These are phyloP conservation scores for Flaveria bidentis DNA, from an alignment of 129 eudicot genomes.

Conservation along the genomic window DNA sequence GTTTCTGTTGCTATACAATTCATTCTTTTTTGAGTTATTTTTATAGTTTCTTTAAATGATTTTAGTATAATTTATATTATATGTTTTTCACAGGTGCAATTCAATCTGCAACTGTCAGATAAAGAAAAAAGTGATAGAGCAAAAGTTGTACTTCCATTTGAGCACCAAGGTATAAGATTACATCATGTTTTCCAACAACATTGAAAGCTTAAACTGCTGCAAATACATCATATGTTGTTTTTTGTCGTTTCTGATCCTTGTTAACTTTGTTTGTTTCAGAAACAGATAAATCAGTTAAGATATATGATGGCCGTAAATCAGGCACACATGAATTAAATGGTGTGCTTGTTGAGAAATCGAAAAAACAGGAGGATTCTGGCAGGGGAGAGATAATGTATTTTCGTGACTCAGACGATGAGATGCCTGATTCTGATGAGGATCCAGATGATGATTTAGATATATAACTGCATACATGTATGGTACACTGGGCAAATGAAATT, in stretches of 20 bases:
- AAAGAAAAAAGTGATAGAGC: conserved; percentile 82
- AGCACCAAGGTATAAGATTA: conserved; percentile 75
- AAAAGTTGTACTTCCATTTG: conserved; percentile 96
- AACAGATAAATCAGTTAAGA: conserved; percentile 60
- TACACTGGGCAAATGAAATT: neutral
- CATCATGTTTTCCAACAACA: neutral
- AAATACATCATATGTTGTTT: neutral
- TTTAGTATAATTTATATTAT: conserved; percentile 3
- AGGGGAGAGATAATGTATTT: conserved; percentile 79
- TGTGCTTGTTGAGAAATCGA: conserved; percentile 33
- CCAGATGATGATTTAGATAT: conserved; percentile 99
- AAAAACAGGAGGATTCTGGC: conserved; percentile 42
- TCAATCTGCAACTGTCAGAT: conserved; percentile 82
- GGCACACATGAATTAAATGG: conserved; percentile 37
- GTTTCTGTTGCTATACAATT: conserved; percentile 9
- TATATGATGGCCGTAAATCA: conserved; percentile 84
- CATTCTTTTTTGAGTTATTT: neutral
- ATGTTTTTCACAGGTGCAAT: conserved; percentile 75
- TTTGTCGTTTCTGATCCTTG: neutral
- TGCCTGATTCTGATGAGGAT: conserved; percentile 98
- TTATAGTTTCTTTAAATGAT: neutral
- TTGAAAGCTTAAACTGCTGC: neutral
- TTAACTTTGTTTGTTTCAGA: conserved; percentile 46
- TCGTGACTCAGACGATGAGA: conserved; percentile 98
- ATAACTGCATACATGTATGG: conserved; percentile 26